These are phyloP conservation scores for Backusella sp. DNA, from an alignment of 192 early-diverging fungal species.

Conservation along the genomic window DNA sequence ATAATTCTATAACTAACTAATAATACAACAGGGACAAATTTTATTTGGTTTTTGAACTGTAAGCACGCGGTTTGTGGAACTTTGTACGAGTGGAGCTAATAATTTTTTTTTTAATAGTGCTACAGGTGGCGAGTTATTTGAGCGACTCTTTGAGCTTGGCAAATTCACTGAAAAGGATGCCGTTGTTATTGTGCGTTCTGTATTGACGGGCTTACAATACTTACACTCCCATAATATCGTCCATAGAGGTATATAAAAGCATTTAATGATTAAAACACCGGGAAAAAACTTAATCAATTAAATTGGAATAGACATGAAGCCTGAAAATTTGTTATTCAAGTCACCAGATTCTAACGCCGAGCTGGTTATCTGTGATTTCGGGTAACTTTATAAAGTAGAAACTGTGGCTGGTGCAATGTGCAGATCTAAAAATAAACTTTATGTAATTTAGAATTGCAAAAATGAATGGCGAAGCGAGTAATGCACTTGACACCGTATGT, in stretches of 20 bases:
- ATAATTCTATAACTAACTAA: not conserved
- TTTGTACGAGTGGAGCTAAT: not conserved
- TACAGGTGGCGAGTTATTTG: slow-evolving; percentile 88
- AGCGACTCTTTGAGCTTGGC: slow-evolving; percentile 75
- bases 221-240: slow-evolving; percentile 87
- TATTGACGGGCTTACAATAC: slow-evolving; percentile 77
- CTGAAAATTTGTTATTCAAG: slow-evolving; percentile 86
- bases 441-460: slow-evolving; percentile 57
- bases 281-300: not conserved
- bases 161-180: slow-evolving; percentile 84
- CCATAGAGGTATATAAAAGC: slow-evolving; percentile 59
- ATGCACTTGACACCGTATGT: slow-evolving; percentile 76
- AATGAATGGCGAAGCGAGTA: slow-evolving; percentile 50
- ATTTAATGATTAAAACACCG: not conserved
- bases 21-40: slow-evolving; percentile 57
- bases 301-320: slow-evolving; percentile 64
- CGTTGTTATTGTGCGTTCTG: slow-evolving; percentile 67
- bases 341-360: slow-evolving; percentile 58
- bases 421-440: not conserved
- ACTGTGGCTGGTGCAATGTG: not conserved
- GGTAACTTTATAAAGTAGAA: slow-evolving; percentile 25
- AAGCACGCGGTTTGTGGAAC: slow-evolving; percentile 19
- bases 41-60: slow-evolving; percentile 75
- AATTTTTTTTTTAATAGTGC: slow-evolving; percentile 32
- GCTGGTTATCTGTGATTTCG: slow-evolving; percentile 88